Evolutionary conservation across 164 flowering plant species (phyloP).

Genomic region (Vitis riparia): DNA sequence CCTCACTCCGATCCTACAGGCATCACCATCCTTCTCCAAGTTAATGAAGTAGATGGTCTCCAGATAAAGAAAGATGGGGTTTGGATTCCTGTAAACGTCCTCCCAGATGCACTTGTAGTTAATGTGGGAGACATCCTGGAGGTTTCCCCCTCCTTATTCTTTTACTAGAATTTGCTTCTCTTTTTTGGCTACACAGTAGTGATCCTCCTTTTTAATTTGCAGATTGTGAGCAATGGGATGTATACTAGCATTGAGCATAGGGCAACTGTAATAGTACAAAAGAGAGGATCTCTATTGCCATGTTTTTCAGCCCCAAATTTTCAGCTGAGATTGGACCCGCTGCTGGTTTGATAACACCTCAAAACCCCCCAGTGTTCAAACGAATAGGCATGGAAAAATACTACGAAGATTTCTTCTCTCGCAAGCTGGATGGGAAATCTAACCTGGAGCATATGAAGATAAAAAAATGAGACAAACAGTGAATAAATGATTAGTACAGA

Average conservation of each 20-base stretch:
- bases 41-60: no score
- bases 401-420: background rate
- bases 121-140: no score
- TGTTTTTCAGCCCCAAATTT: conserved; percentile 10
- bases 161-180: no score
- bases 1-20: no score
- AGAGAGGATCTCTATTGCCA: conserved; percentile 28
- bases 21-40: no score
- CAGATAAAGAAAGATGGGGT: background rate
- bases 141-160: no score
- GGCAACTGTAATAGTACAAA: conserved; percentile 13
- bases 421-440: conserved; percentile 11
- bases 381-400: conserved; percentile 3
- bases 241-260: conserved; percentile 27
- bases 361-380: conserved; percentile 9
- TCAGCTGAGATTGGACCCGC: conserved; percentile 10
- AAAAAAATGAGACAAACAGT: background rate
- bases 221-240: conserved; percentile 29
- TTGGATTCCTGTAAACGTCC: no score
- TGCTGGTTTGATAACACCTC: background rate
- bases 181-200: no score
- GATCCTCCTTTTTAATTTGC: background rate
- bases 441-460: conserved; percentile 18
- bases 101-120: no score
- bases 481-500: no score